phyloP scores from a whole-genome alignment of 73 alveolate species.

The Durusdinium trenchii region DNA sequence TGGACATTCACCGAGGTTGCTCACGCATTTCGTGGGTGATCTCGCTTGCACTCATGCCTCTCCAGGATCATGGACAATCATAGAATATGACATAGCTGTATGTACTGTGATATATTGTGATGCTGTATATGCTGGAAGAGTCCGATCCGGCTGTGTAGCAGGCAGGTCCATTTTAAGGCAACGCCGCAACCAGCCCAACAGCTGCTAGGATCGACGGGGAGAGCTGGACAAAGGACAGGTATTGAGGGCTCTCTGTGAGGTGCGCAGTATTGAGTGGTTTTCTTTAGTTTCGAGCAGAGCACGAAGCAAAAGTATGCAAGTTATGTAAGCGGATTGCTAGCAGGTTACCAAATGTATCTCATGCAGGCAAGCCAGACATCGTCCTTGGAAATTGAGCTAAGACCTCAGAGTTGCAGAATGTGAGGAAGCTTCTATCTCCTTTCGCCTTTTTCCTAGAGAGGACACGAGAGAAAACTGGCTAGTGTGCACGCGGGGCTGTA shows the following conservation, averaged over 20 bases:
- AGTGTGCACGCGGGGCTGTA: not conserved
- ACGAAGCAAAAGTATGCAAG: not conserved
- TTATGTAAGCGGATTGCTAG: not conserved
- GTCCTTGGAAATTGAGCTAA: not conserved
- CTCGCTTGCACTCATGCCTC: too few relatives aligned
- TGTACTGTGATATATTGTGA: too few relatives aligned
- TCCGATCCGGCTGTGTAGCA: not conserved
- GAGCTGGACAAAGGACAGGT: constrained; percentile 85
- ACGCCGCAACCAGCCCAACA: not conserved
- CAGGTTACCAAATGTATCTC: not conserved
- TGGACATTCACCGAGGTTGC: too few relatives aligned
- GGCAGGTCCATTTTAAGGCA: not conserved
- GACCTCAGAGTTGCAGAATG: not conserved
- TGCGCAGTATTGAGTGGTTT: not conserved
- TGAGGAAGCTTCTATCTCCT: not conserved
- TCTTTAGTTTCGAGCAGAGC: not conserved
- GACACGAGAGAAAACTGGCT: too few relatives aligned
- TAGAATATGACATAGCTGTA: too few relatives aligned
- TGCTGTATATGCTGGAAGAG: too few relatives aligned
- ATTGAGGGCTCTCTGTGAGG: constrained; percentile 86
- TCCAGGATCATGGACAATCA: too few relatives aligned
- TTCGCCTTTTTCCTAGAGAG: not conserved
- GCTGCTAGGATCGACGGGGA: constrained; percentile 75
- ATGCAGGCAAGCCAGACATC: constrained; percentile 28
- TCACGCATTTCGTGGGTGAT: too few relatives aligned